Base-by-base conservation (phyloP, 345 rosid genomes). In the Populus tremula region DNA sequence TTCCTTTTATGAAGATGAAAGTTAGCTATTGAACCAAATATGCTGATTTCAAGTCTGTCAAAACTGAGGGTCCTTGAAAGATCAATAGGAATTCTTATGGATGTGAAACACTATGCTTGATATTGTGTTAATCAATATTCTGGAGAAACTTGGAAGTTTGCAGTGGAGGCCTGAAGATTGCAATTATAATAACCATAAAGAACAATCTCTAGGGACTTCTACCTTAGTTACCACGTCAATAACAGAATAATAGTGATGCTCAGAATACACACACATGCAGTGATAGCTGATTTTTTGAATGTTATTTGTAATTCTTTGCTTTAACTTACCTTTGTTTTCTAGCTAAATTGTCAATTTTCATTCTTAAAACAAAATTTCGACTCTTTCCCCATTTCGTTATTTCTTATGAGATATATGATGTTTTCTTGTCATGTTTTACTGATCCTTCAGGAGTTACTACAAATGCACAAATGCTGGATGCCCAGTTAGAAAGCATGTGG, bases 401-500 rank as follows among this genome's bases (percentile, higher is more conserved):
- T 27, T 63, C 10, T 5, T 74, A 56, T 16, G 35, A 18, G 31
- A 20, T 27, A 27, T 23, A 50, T 45, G 10, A 35, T 49, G 62
- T 49, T 18, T 54, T 56, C 59, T 43, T 31, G 59, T 67, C 21
- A 70, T 75, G 43, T 67, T 56, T 41, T 23, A 12, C 20, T 27
- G 67, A 38, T 54, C 74, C 21, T 86, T 82, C 87, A 96, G 99
- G 97, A 96, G 98, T 81, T 96, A 93, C 80, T 96, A 96, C 86
- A 96, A 93, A 87, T 96, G 99, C 89, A 96, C 99, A 70, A 87
- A 92, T 84, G 89, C 87, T 23, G 93, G 95, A 76, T 96, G 99
- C 75, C 93, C 97, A 31, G 99, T 93, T 75, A 89, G 99, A 83
- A 96, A 96, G 85, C 99, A 93, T 18, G 97, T 96, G 82, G 99